phyloP scores from a whole-genome alignment of 257 asterid species.

The Perilla frutescens region DNA sequence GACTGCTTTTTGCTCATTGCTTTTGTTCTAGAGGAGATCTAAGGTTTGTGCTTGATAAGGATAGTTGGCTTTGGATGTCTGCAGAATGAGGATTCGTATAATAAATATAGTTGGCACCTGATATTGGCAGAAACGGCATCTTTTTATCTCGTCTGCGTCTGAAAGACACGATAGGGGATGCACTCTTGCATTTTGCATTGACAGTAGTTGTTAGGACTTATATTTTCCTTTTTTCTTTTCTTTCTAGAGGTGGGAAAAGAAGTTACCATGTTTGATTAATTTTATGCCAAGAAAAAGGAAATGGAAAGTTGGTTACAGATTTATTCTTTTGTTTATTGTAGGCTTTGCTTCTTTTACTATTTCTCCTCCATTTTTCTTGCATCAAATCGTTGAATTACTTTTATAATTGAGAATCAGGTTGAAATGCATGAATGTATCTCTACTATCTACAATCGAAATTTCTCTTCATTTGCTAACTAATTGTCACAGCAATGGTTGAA shows the following conservation, averaged over 20 bases:
- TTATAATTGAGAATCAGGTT: background rate
- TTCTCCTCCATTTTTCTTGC: constrained; percentile 7
- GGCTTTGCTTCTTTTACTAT: background rate
- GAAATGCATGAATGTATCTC: background rate
- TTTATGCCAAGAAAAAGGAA: constrained; percentile 47
- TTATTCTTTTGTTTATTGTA: constrained; percentile 22
- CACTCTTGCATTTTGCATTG: constrained; percentile 35
- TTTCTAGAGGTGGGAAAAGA: constrained; percentile 32
- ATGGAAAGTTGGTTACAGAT: constrained; percentile 34
- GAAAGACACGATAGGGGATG: constrained; percentile 45
- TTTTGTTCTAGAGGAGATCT: constrained; percentile 41
- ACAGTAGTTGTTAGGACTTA: constrained; percentile 24
- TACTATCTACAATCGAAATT: background rate
- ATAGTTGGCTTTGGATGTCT: constrained; percentile 32
- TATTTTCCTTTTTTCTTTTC: constrained; percentile 35
- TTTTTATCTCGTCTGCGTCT: constrained; percentile 32
- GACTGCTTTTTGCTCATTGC: constrained; percentile 40
- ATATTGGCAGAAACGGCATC: constrained; percentile 42
- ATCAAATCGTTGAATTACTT: background rate
- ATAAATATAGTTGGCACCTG: constrained; percentile 43
- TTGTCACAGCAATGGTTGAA: too few species aligned
- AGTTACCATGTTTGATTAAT: constrained; percentile 43
- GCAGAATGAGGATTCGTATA: constrained; percentile 46
- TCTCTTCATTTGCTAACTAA: too few species aligned
- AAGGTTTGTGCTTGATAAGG: constrained; percentile 30